Evolutionary conservation across 2,329 filamentous ascomycete genomes (phyloP), one percentile per base, ranked within the genome.

Genomic region (Didymosphaeria variabile): DNA sequence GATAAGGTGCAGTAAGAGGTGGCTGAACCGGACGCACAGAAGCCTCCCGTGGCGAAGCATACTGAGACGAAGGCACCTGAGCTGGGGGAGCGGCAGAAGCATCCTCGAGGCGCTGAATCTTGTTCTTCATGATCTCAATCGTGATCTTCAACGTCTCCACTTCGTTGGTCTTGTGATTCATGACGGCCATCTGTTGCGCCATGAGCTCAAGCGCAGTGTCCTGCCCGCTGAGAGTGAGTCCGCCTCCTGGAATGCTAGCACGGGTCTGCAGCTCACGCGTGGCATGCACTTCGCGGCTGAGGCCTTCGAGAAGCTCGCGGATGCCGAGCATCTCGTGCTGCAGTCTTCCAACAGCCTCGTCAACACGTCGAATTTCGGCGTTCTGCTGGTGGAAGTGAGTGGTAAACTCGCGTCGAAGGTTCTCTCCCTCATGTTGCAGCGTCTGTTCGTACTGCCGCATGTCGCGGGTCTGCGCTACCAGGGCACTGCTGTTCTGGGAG

Each of bases 111-210:
- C 73, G 72, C 55, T 76, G 72, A 23, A 84, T 72, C 49, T 79
- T 80, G 57, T 81, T 80, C 69, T 81, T 83, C 70, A 85, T 73
- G 13, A 84, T 78, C 53, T 83, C 81, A 12, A 84, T 69, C 53
- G 81, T 80, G 65, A 84, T 74, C 63, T 79, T 82, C 49, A 85
- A 62, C 5, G 72, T 77, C 55, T 84, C 82, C 12, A 84, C 72
- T 60, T 84, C 82, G 34, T 78, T 80, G 9, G 78, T 77, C 67
- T 82, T 81, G 50, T 74, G 75, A 8, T 79, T 76, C 26, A 83
- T 71, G 29, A 70, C 69, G 52, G 74, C 70, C 2, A 83, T 68
- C 60, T 80, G 80, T 21, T 72, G 72, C 10, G 80, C 79, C 60
- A 84, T 77, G 12, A 83, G 70, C 46, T 84, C 81, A 13, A 84